Conservation (phyloP, 2,329 filamentous ascomycete species). For the Aspergillus jensenii region DNA sequence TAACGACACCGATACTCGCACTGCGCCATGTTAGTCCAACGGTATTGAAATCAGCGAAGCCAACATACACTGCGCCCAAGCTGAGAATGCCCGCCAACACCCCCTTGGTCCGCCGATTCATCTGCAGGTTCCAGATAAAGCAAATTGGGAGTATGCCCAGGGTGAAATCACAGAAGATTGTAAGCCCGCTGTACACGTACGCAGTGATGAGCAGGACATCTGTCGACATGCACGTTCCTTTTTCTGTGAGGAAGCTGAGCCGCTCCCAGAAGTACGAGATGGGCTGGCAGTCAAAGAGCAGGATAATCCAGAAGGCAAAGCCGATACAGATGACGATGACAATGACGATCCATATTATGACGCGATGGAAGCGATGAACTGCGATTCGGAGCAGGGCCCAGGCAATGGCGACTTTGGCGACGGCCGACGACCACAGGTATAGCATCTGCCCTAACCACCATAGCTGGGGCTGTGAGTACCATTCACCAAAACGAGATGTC, state of each 20-base stretch:
- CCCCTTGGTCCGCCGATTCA: conserved; percentile 52
- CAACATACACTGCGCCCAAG: conserved; percentile 49
- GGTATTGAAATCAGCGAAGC: too few relatives aligned
- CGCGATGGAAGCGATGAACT: conserved; percentile 36
- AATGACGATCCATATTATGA: conserved; percentile 49
- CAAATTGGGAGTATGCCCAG: conserved; percentile 54
- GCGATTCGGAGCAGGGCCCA: conserved; percentile 54
- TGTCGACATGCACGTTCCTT: conserved; percentile 41
- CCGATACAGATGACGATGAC: conserved; percentile 44
- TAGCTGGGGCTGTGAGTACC: conserved; percentile 9
- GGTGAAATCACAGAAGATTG: conserved; percentile 45
- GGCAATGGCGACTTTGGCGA: conserved; percentile 52
- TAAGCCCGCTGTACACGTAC: conserved; percentile 51
- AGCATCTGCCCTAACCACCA: conserved; percentile 56
- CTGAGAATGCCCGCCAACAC: conserved; percentile 53
- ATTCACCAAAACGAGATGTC: background rate
- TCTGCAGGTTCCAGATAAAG: conserved; percentile 56
- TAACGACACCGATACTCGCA: conserved; percentile 27
- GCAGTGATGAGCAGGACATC: conserved; percentile 52
- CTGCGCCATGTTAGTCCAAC: background rate
- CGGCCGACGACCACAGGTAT: conserved; percentile 46
- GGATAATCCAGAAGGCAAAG: conserved; percentile 49
- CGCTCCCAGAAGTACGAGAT: conserved; percentile 51
- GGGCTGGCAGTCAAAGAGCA: conserved; percentile 53
- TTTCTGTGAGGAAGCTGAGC: conserved; percentile 17